phyloP scores from a whole-genome alignment of 768 basidiomycete species.

The Paxillus involutus region DNA sequence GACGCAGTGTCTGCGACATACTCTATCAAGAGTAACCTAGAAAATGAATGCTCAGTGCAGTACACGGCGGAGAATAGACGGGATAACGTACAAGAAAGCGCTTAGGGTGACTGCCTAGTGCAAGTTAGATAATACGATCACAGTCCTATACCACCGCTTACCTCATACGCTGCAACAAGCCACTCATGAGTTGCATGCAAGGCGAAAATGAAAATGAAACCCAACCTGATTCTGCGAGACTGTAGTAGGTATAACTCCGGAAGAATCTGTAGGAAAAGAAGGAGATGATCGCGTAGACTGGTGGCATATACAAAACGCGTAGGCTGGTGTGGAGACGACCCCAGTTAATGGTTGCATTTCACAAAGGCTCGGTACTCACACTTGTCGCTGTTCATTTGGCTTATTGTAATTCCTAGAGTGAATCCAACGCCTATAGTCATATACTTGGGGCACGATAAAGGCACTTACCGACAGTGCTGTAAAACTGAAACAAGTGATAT shows the following conservation, averaged over 20 bases:
- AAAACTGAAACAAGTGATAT: conserved; percentile 57
- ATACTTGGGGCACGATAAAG: neutral
- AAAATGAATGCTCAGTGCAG: neutral
- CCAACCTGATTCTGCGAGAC: conserved; percentile 48
- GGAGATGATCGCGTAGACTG: conserved; percentile 77
- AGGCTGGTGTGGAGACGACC: conserved; percentile 40
- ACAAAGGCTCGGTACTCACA: conserved; percentile 44
- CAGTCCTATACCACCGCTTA: conserved; percentile 26
- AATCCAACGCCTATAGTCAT: neutral
- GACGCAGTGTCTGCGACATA: conserved; percentile 73
- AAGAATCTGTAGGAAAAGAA: conserved; percentile 88
- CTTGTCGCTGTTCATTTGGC: conserved; percentile 74
- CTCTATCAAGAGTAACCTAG: conserved; percentile 77
- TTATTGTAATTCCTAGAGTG: conserved; percentile 67
- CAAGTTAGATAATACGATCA: conserved; percentile 14
- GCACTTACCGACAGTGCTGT: conserved; percentile 62
- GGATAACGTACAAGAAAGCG: conserved; percentile 72
- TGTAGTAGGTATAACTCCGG: conserved; percentile 69
- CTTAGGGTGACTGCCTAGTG: conserved; percentile 75
- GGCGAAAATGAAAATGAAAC: conserved; percentile 15
- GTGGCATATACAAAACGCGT: conserved; percentile 85
- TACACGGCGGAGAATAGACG: neutral
- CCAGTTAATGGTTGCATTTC: neutral
- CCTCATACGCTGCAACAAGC: conserved; percentile 60
- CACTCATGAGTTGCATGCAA: conserved; percentile 22